phyloP scores from a whole-genome alignment of 768 basidiomycete genomes.

The Kwoniella sp. region DNA sequence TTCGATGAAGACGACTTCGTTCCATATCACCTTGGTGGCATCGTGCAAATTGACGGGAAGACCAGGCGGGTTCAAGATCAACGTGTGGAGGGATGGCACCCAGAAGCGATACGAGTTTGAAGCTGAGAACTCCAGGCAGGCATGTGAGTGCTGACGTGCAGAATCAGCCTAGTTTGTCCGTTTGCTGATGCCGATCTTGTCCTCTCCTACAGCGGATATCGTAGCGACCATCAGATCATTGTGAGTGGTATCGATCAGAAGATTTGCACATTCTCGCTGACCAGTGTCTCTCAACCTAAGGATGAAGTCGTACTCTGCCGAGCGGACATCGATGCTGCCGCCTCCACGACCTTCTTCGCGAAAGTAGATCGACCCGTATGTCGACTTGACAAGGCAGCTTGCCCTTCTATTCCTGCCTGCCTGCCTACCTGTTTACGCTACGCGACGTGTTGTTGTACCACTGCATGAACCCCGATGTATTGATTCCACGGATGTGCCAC shows the following conservation, averaged over 20 bases:
- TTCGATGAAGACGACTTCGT: slow-evolving; percentile 83
- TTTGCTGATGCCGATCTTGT: too few relatives aligned
- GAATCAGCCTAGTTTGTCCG: not conserved
- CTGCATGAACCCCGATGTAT: not conserved
- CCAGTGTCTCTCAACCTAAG: slow-evolving; percentile 2
- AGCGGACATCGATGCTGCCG: slow-evolving; percentile 28
- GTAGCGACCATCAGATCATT: slow-evolving; percentile 29
- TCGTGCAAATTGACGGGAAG: slow-evolving; percentile 64
- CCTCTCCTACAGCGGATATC: slow-evolving; percentile 32
- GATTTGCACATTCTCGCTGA: not conserved
- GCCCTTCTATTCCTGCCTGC: too few relatives aligned
- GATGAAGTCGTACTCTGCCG: slow-evolving; percentile 36
- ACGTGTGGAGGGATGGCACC: slow-evolving; percentile 63
- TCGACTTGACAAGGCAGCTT: too few relatives aligned
- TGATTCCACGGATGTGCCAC: too few relatives aligned
- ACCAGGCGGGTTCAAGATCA: slow-evolving; percentile 76
- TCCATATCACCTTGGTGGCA: slow-evolving; percentile 81
- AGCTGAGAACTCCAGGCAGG: slow-evolving; percentile 76
- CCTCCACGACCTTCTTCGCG: slow-evolving; percentile 14
- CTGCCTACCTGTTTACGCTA: not conserved
- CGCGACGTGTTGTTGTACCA: not conserved
- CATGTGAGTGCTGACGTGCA: slow-evolving; percentile 57
- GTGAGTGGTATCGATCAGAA: slow-evolving; percentile 15
- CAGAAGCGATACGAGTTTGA: slow-evolving; percentile 97
- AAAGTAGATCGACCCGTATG: slow-evolving; percentile 1